A percentile compares a stretch with the other conserved stretches of the same genome.
Conservation (phyloP, 129 eudicot genomes). For the Escallonia rubra region DNA sequence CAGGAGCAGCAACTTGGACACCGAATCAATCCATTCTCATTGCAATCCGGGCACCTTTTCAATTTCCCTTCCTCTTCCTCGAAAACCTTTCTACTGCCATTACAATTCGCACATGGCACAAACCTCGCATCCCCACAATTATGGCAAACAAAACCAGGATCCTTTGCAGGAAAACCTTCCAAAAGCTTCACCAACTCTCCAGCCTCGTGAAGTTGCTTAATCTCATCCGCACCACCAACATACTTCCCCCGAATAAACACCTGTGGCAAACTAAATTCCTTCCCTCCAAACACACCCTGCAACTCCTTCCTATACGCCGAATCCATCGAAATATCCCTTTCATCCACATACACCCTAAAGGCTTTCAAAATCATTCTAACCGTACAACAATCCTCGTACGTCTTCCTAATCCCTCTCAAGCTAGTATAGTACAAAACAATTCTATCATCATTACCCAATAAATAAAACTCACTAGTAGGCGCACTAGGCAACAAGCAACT, state of each 20-base stretch:
- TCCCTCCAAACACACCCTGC: constrained; percentile 57
- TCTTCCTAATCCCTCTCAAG: constrained; percentile 86
- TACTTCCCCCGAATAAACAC: constrained; percentile 58
- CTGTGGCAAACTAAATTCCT: constrained; percentile 67
- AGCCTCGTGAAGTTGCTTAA: constrained; percentile 69
- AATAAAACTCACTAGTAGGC: constrained; percentile 9
- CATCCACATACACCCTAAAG: constrained; percentile 74
- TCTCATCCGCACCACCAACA: constrained; percentile 82
- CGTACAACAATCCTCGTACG: constrained; percentile 78
- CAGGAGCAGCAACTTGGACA: constrained; percentile 73
- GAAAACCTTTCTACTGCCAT: constrained; percentile 82
- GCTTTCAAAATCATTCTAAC: constrained; percentile 76
- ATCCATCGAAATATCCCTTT: constrained; percentile 93
- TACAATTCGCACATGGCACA: constrained; percentile 70
- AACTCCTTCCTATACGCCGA: constrained; percentile 62
- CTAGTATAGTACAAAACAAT: constrained; percentile 80
- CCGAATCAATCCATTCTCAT: constrained; percentile 87
- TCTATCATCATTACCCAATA: constrained; percentile 51
- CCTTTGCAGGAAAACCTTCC: constrained; percentile 55
- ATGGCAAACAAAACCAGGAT: constrained; percentile 53
- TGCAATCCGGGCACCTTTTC: constrained; percentile 67
- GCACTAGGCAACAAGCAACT: not conserved
- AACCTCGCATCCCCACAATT: constrained; percentile 88
- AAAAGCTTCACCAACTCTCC: constrained; percentile 61
- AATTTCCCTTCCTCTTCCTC: constrained; percentile 61